These are phyloP conservation scores for Ganoderma lingzhi DNA, from an alignment of 1,284 basidiomycete genomes.

Conservation along the genomic window DNA sequence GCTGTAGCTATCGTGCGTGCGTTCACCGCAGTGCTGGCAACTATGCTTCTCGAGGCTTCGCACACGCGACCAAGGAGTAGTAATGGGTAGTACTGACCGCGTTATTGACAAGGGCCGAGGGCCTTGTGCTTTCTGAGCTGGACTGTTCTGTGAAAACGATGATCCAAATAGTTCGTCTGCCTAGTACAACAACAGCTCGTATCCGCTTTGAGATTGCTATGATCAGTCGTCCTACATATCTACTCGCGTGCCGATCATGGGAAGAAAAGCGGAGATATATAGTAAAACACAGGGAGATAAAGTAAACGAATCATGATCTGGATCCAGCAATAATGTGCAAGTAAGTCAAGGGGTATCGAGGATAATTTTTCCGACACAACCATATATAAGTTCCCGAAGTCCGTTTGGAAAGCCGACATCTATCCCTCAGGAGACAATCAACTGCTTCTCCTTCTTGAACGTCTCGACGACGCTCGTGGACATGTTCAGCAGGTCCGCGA, in stretches of 20 bases:
- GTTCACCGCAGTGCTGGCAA: no score
- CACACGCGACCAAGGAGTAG: no score
- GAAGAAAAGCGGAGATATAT: not conserved
- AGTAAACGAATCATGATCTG: not conserved
- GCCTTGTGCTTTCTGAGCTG: not conserved
- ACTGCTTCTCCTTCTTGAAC: conserved; percentile 41
- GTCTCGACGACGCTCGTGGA: conserved; percentile 32
- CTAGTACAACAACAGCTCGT: not conserved
- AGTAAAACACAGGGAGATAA: not conserved
- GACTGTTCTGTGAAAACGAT: not conserved
- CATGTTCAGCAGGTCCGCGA: conserved; percentile 43
- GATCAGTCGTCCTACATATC: not conserved
- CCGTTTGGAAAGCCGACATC: not conserved
- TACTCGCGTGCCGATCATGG: not conserved
- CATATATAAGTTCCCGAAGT: no score
- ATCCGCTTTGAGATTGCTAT: not conserved
- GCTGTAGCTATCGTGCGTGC: no score
- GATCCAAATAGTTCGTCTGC: not conserved
- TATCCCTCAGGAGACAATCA: conserved; percentile 35
- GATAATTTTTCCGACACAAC: not conserved
- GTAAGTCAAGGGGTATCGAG: not conserved
- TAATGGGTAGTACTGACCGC: no score
- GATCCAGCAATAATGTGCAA: not conserved
- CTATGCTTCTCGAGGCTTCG: no score
- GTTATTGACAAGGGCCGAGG: no score